A percentile compares a stretch with the other conserved stretches of the same genome.
Conservation (phyloP, 2,329 filamentous ascomycete genomes). For the Phyllosticta capitalensis region DNA sequence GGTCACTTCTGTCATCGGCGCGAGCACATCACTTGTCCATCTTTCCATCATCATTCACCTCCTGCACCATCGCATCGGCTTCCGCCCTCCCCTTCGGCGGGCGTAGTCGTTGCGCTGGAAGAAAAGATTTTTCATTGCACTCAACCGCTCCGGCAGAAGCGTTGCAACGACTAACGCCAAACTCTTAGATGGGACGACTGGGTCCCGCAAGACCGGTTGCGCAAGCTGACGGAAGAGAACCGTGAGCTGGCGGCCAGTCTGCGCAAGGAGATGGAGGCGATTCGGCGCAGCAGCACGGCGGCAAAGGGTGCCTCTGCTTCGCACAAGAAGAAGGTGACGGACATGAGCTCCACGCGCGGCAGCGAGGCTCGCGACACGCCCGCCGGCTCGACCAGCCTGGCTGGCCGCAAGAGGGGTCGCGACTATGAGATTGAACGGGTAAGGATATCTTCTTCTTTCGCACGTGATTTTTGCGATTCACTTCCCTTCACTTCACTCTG, state of each 20-base stretch:
- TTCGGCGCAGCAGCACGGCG: constrained; percentile 35
- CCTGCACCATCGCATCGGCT: neutral
- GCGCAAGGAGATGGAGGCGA: constrained; percentile 56
- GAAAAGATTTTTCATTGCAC: neutral
- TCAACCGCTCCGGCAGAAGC: neutral
- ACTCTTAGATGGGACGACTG: constrained; percentile 81
- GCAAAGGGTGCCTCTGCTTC: constrained; percentile 31
- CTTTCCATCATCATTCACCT: neutral
- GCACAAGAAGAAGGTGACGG: constrained; percentile 47
- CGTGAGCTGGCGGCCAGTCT: constrained; percentile 74
- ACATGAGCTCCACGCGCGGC: constrained; percentile 52
- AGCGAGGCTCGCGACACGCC: constrained; percentile 67
- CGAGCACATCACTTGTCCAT: neutral
- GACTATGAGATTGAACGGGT: constrained; percentile 80
- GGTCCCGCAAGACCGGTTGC: constrained; percentile 86
- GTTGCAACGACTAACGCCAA: neutral
- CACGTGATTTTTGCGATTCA: neutral
- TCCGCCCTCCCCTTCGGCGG: neutral
- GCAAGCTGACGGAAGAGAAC: constrained; percentile 92
- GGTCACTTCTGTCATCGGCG: neutral
- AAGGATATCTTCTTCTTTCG: constrained; percentile 16
- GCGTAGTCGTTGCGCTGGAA: neutral
- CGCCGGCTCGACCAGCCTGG: constrained; percentile 47
- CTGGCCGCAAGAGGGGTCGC: constrained; percentile 64
- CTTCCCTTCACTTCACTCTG: constrained; percentile 3